These are phyloP conservation scores for Sporobolomyces phaffii DNA, from an alignment of 768 basidiomycete genomes.

Conservation along the genomic window DNA sequence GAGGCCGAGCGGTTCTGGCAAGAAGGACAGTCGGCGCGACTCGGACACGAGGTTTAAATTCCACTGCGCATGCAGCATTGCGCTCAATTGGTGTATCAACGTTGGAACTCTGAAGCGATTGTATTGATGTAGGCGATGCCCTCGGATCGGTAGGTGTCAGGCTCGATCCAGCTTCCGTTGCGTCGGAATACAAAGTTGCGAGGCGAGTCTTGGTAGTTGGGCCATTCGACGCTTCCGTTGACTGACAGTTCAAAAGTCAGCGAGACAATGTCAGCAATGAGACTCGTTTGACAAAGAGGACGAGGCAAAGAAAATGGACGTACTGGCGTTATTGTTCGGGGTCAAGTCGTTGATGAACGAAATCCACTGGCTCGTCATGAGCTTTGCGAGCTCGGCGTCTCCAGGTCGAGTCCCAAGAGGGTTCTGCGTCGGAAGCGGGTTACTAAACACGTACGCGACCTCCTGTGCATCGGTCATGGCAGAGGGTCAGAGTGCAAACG, in stretches of 20 bases:
- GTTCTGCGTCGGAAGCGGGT: constrained; percentile 21
- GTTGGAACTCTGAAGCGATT: constrained; percentile 1
- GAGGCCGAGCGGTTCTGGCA: background rate
- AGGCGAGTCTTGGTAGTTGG: constrained; percentile 14
- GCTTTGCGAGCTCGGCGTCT: constrained; percentile 22
- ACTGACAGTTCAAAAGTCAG: constrained; percentile 10
- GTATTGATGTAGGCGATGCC: constrained; percentile 8
- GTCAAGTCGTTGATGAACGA: constrained; percentile 28
- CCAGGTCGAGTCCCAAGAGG: constrained; percentile 28
- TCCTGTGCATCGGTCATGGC: constrained; percentile 6
- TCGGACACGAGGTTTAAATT: no score
- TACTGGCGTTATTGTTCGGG: constrained; percentile 31
- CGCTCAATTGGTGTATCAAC: no score
- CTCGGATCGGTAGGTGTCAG: constrained; percentile 17
- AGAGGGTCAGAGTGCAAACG: no score
- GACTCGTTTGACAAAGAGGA: no score
- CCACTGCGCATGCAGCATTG: no score
- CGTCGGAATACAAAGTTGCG: constrained; percentile 19
- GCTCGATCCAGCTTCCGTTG: constrained; percentile 14
- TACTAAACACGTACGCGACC: constrained; percentile 22
- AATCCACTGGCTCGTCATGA: constrained; percentile 28
- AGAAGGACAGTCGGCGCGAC: background rate
- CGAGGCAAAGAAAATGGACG: background rate
- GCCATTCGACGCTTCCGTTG: constrained; percentile 18
- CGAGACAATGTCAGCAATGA: no score